phyloP scores from a whole-genome alignment of 805 yeast genomes.

The Candida patagonica region DNA sequence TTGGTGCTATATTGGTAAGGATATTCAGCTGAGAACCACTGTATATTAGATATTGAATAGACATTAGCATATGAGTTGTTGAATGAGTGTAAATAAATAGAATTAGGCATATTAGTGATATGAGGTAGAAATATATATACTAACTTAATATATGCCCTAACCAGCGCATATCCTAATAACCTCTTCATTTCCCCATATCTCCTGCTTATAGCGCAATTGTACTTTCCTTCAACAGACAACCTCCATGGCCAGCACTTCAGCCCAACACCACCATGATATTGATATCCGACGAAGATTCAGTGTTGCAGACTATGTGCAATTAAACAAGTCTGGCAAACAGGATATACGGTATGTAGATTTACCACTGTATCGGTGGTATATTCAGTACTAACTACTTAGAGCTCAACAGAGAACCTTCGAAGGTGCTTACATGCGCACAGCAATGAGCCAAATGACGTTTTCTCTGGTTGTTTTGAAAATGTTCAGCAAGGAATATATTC shows the following conservation, averaged over 20 bases:
- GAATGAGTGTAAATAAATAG: too few relatives aligned
- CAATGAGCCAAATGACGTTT: conserved; percentile 59
- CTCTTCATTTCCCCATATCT: too few relatives aligned
- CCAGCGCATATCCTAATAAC: too few relatives aligned
- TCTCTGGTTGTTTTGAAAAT: conserved; percentile 55
- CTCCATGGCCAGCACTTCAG: not conserved
- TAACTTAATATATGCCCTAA: too few relatives aligned
- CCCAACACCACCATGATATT: not conserved
- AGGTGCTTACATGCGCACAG: conserved; percentile 72
- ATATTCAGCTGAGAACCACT: too few relatives aligned
- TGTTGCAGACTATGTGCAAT: conserved; percentile 6
- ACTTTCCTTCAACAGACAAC: too few relatives aligned
- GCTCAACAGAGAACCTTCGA: conserved; percentile 80
- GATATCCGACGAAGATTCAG: not conserved
- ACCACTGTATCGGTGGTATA: not conserved
- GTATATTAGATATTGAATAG: too few relatives aligned
- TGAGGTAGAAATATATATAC: too few relatives aligned
- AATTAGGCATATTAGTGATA: too few relatives aligned
- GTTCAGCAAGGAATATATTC: conserved; percentile 53
- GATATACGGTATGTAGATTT: conserved; percentile 8
- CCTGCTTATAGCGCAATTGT: too few relatives aligned
- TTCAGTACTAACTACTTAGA: conserved; percentile 1
- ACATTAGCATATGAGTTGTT: too few relatives aligned
- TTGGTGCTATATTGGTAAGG: too few relatives aligned
- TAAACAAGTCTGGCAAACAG: conserved; percentile 5